Conservation (phyloP, 805 yeast species). For the Sporopachydermia quercuum region DNA sequence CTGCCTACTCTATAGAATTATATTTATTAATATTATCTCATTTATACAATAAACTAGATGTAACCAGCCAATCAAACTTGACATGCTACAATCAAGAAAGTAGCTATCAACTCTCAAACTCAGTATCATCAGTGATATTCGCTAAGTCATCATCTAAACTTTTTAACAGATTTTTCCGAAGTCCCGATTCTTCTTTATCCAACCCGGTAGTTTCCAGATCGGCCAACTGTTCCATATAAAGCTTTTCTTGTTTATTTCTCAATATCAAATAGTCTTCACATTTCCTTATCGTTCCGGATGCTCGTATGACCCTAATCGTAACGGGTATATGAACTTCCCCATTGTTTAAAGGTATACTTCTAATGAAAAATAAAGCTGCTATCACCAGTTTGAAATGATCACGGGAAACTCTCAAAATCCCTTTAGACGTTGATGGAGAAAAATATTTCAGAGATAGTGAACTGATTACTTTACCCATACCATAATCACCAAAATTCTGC, state of each 20-base stretch:
- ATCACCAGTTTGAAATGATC: slow-evolving; percentile 46
- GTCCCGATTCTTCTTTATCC: no score
- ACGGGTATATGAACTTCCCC: slow-evolving; percentile 33
- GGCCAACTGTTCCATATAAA: not conserved
- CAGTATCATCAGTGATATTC: no score
- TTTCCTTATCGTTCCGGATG: slow-evolving; percentile 80
- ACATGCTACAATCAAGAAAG: no score
- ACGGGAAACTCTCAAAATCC: slow-evolving; percentile 66
- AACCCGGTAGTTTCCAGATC: not conserved
- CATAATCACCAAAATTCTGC: slow-evolving; percentile 65
- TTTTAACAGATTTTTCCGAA: no score
- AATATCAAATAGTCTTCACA: slow-evolving; percentile 58
- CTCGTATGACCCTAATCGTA: slow-evolving; percentile 46
- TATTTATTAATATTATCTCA: no score
- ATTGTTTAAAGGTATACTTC: slow-evolving; percentile 19
- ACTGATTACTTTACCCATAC: slow-evolving; percentile 47
- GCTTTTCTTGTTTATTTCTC: slow-evolving; percentile 21
- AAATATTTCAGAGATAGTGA: slow-evolving; percentile 62
- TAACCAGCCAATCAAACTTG: no score
- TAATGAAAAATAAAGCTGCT: slow-evolving; percentile 48
- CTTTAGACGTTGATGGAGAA: slow-evolving; percentile 67
- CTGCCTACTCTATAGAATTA: no score
- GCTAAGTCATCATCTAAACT: no score
- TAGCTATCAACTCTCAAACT: no score
- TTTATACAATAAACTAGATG: no score